phyloP scores from a whole-genome alignment of 148 eudicot species.

The Spergularia bocconei region DNA sequence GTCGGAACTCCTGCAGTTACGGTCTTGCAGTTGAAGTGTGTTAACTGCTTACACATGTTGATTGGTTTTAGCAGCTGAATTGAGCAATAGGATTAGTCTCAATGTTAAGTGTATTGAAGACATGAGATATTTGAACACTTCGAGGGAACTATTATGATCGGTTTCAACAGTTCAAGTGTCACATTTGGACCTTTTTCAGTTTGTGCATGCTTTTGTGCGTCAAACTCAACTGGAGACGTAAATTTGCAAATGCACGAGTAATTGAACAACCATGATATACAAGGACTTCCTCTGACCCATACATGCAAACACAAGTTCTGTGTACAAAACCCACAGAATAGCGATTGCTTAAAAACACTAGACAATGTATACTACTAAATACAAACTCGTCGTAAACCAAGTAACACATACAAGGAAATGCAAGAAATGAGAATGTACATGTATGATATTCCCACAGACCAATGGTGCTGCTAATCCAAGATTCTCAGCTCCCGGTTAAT shows the following conservation, averaged over 20 bases:
- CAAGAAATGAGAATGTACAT: conserved; percentile 23
- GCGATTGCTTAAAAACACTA: too few relatives aligned
- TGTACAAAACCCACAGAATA: too few relatives aligned
- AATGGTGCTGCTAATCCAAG: conserved; percentile 1
- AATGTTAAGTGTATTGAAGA: neutral
- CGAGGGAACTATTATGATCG: neutral
- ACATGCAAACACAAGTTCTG: too few relatives aligned
- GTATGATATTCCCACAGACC: neutral
- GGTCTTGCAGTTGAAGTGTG: neutral
- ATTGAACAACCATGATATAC: too few relatives aligned
- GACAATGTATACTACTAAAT: conserved; percentile 8
- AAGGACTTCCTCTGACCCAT: too few relatives aligned
- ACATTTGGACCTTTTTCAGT: too few relatives aligned
- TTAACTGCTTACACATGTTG: neutral
- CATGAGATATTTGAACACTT: neutral
- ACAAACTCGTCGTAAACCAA: conserved; percentile 6
- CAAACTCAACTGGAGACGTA: too few relatives aligned
- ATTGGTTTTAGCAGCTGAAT: neutral
- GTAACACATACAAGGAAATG: neutral
- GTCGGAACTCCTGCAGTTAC: too few relatives aligned
- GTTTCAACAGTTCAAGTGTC: too few relatives aligned
- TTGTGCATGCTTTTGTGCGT: too few relatives aligned
- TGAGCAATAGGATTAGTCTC: neutral
- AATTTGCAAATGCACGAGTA: too few relatives aligned
- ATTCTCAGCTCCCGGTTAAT: neutral